Percentiles rank a stretch among this genome's conserved stretches.
These are phyloP conservation scores for Acer yangbiense DNA, from an alignment of 345 rosid species.

Conservation along the genomic window DNA sequence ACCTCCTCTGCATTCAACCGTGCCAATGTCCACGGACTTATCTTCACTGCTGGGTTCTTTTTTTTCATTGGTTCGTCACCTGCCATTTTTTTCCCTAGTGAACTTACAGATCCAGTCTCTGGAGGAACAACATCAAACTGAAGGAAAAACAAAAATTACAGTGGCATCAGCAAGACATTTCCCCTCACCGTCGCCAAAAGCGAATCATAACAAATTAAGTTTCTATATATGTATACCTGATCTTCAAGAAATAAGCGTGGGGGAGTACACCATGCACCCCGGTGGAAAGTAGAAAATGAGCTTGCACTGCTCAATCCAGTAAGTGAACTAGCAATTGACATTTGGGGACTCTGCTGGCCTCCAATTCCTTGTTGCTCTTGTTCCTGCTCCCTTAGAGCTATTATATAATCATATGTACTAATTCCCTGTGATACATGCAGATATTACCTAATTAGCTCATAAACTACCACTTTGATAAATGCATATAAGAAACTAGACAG, in stretches of 20 bases:
- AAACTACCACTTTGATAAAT: background rate
- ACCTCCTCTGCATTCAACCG: conserved; percentile 92
- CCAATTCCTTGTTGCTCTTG: conserved; percentile 90
- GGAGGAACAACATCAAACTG: conserved; percentile 99
- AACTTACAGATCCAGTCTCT: conserved; percentile 89
- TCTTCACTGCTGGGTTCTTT: conserved; percentile 79
- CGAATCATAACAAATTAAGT: background rate
- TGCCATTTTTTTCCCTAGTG: conserved; percentile 72
- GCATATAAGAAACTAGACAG: background rate
- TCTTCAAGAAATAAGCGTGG: conserved; percentile 94
- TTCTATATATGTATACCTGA: conserved; percentile 53
- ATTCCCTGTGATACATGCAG: conserved; percentile 64
- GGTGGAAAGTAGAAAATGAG: conserved; percentile 87
- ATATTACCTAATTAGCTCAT: conserved; percentile 5
- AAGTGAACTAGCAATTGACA: conserved; percentile 94
- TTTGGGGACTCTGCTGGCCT: conserved; percentile 92
- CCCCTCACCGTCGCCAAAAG: background rate
- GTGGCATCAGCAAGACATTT: conserved; percentile 8
- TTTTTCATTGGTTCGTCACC: conserved; percentile 67
- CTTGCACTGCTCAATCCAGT: conserved; percentile 98
- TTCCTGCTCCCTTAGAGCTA: conserved; percentile 96
- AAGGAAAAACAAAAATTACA: conserved; percentile 16
- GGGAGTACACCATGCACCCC: conserved; percentile 99
- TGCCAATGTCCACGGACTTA: conserved; percentile 96
- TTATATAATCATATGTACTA: conserved; percentile 95